Evolutionary conservation across 2,329 filamentous ascomycete genomes (phyloP), one percentile per base, ranked within the genome.

Genomic region (Exophiala dermatitidis): DNA sequence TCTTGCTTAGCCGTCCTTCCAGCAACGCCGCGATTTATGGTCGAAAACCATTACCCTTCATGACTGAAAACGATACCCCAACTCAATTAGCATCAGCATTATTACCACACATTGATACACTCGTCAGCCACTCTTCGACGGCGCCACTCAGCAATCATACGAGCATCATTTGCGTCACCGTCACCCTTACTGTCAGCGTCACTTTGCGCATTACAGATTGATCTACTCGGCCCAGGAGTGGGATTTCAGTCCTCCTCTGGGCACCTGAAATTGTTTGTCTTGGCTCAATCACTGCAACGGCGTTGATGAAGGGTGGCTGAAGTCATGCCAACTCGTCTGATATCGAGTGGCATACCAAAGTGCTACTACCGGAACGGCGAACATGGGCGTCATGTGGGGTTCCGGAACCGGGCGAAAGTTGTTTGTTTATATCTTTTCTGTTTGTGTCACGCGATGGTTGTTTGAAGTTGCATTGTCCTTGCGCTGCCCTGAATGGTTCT

Each of bases 51-150:
- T 46, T 38, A 8, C 6, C n/a, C 47, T 30, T 54, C 48, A 59
- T 49, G 57, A 59, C 45, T 43, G 50, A 51, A 59, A 54, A 56
- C 40, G 44, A 45, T 54, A 50, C 38, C 29, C 36, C 57, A 52
- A 47, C 57, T 54, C 57, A 47, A 56, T 48, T 57, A 52, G 42
- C 53, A 52, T 54, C 57, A 48, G 46, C 57, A 57, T 59, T 46
- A 46, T 57, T 59, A 59, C 48, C 52, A 41, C 48, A 50, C 48
- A 57, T 52, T 37, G 30, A 57, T 57, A 54, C 41, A 40, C 28
- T 26, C 32, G 34, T 28, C 40, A 42, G 9, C 31, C 30, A 34
- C 40, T 36, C n/a, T 12, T 37, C 37, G 43, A 32, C 49, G 46
- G 28, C 45, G 32, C 50, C 38, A 48, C 33, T 34, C 41, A 12